Base-by-base conservation (phyloP, 768 basidiomycete genomes). In the Lentinus tigrinus region DNA sequence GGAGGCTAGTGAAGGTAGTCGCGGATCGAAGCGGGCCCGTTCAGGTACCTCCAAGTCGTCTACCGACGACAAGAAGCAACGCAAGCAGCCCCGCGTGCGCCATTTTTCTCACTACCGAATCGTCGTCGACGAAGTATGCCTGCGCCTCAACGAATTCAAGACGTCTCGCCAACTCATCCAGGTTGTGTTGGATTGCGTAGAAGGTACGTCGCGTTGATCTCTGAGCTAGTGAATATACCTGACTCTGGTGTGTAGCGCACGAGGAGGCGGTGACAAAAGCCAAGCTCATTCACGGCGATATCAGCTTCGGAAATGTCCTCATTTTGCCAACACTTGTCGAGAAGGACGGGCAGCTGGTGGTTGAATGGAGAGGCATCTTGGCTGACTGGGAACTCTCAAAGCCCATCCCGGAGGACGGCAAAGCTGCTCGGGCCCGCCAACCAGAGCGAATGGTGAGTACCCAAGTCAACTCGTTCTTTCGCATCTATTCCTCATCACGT, bases 91-190 rank as follows among this genome's bases (percentile, higher is more conserved):
- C 39, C 39, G 39, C 14, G 5, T 40, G 14, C 39, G 39, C 6
- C 39, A 40, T 16, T 14, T 40, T 21, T 31, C 46, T 10, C 60
- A 61, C 52, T 57, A 61, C 21, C 50, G 60, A 14, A 39, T 61
- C 16, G 56, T 54, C 7, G 37, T 52, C 7, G n/a, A 52, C 38
- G 56, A 56, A 13, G 49, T 57, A 2, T 53, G 51, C 27, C 24
- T 56, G 14, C 52, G 56, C 8, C 34, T 61, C 9, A 17, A 19
- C 7, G 36, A 34, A 37, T 57, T 57, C 51, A 28, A 14, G 16
- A 53, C 28, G 5, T n/a, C 37, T 3, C 23, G 38, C 2, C 60
- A 61, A 24, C 46, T 61, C 1, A 23, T 57, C 27, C 21, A 7
- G 10, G 26, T 61, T 3, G 21, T 61, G n/a, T 21, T n/a, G 6